A percentile compares a stretch with the other conserved stretches of the same genome.
These are phyloP conservation scores for Vanrija humicola DNA, from an alignment of 1,284 basidiomycete species.

Conservation along the genomic window DNA sequence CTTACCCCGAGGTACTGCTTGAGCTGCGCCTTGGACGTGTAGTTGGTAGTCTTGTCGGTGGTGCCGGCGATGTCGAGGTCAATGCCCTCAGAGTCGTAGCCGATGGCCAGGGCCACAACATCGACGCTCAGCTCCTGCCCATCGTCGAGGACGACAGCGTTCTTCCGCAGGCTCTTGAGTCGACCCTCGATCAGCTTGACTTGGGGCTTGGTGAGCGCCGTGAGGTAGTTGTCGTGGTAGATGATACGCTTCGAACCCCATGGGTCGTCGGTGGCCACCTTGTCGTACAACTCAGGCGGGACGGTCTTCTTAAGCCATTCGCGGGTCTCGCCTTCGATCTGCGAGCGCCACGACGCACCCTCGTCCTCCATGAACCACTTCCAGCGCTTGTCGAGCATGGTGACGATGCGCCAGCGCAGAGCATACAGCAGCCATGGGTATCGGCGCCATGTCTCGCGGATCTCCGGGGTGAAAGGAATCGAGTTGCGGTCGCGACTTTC, in stretches of 20 bases:
- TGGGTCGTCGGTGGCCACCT: slow-evolving; percentile 15
- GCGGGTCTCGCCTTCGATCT: neutral
- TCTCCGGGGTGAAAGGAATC: neutral
- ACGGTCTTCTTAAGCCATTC: neutral
- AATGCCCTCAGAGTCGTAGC: slow-evolving; percentile 1
- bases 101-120: slow-evolving; percentile 9
- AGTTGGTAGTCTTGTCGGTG: neutral
- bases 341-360: too few relatives aligned
- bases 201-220: slow-evolving; percentile 20
- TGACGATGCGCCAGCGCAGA: neutral
- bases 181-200: slow-evolving; percentile 17
- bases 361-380: neutral
- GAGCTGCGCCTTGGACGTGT: neutral
- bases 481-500: slow-evolving; percentile 1
- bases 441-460: neutral
- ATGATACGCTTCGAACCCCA: slow-evolving; percentile 24
- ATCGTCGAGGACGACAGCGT: slow-evolving; percentile 15
- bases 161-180: slow-evolving; percentile 4
- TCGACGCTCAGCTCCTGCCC: slow-evolving; percentile 13
- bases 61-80: slow-evolving; percentile 1
- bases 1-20: slow-evolving; percentile 1
- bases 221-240: slow-evolving; percentile 22
- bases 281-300: neutral
- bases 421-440: neutral
- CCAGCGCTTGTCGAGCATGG: neutral